phyloP scores from a whole-genome alignment of 164 flowering plant species.

The Vitis labrusca region DNA sequence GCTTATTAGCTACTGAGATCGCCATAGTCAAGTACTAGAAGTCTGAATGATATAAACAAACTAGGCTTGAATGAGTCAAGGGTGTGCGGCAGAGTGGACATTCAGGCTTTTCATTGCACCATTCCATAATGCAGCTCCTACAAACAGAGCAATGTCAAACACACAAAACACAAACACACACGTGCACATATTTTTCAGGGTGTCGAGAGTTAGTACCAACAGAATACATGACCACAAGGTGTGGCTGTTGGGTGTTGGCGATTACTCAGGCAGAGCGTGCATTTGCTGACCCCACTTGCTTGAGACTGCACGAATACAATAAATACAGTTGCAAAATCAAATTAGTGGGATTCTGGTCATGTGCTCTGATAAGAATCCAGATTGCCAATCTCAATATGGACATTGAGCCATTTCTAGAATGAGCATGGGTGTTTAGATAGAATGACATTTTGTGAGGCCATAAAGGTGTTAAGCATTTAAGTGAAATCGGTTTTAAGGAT shows the following conservation, averaged over 20 bases:
- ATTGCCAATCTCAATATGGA: too few relatives aligned
- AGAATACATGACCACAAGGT: constrained; percentile 98
- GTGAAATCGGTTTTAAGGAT: too few relatives aligned
- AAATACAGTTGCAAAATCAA: neutral
- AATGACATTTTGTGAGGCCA: too few relatives aligned
- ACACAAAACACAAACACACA: neutral
- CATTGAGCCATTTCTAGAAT: too few relatives aligned
- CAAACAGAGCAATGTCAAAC: constrained; percentile 4
- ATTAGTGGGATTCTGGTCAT: too few relatives aligned
- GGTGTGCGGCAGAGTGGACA: constrained; percentile 97
- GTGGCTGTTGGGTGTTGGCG: constrained; percentile 94
- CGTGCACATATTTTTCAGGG: neutral
- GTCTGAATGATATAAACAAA: constrained; percentile 90
- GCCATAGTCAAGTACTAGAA: constrained; percentile 38
- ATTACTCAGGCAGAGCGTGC: constrained; percentile 83
- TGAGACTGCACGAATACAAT: constrained; percentile 43
- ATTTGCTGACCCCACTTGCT: constrained; percentile 61
- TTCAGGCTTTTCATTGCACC: constrained; percentile 99
- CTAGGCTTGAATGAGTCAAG: constrained; percentile 82
- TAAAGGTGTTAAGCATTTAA: too few relatives aligned
- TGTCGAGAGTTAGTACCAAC: constrained; percentile 58
- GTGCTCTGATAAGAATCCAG: too few relatives aligned
- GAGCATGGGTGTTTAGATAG: too few relatives aligned
- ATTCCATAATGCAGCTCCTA: constrained; percentile 98
- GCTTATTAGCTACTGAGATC: neutral